A percentile compares a stretch with the other conserved stretches of the same genome.
Evolutionary conservation across 2,329 filamentous ascomycete genomes (phyloP).

Genomic region (Albifimbria verrucaria): DNA sequence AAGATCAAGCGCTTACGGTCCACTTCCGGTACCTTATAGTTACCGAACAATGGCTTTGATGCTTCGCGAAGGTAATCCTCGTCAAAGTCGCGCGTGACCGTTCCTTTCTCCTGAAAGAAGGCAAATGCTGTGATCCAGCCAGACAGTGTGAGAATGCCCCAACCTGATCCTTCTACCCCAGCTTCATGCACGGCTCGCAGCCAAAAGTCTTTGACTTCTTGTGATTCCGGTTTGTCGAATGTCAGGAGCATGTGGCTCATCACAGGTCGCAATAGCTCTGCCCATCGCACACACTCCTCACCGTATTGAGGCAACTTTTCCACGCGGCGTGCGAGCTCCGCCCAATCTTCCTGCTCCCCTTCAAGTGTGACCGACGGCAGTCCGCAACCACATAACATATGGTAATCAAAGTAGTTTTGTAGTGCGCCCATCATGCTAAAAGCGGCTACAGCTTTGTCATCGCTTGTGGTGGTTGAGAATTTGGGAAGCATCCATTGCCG

Average conservation of each 20-base stretch:
- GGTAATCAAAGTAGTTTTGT: constrained; percentile 42
- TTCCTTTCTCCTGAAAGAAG: too few species aligned
- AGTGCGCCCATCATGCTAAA: constrained; percentile 50
- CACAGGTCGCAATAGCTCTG: constrained; percentile 31
- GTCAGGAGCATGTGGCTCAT: constrained; percentile 33
- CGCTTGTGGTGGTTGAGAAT: constrained; percentile 47
- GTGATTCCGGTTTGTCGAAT: constrained; percentile 27
- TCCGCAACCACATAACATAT: constrained; percentile 33
- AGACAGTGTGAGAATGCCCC: too few species aligned
- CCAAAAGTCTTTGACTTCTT: constrained; percentile 35
- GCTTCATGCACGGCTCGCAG: too few species aligned
- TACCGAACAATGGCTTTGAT: too few species aligned
- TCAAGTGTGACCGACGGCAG: constrained; percentile 50
- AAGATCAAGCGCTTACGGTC: too few species aligned
- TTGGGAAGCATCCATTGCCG: constrained; percentile 46
- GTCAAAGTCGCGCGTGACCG: too few species aligned
- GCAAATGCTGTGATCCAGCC: too few species aligned
- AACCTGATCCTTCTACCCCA: too few species aligned
- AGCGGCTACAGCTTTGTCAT: constrained; percentile 38
- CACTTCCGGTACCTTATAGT: too few species aligned
- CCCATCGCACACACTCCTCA: constrained; percentile 28
- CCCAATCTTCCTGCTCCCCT: constrained; percentile 45
- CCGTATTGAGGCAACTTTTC: constrained; percentile 35
- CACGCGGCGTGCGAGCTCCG: constrained; percentile 24
- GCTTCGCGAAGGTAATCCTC: too few species aligned